A percentile compares a stretch with the other conserved stretches of the same genome.
Conservation (phyloP, 257 asterid genomes). For the Plantago ovata region DNA sequence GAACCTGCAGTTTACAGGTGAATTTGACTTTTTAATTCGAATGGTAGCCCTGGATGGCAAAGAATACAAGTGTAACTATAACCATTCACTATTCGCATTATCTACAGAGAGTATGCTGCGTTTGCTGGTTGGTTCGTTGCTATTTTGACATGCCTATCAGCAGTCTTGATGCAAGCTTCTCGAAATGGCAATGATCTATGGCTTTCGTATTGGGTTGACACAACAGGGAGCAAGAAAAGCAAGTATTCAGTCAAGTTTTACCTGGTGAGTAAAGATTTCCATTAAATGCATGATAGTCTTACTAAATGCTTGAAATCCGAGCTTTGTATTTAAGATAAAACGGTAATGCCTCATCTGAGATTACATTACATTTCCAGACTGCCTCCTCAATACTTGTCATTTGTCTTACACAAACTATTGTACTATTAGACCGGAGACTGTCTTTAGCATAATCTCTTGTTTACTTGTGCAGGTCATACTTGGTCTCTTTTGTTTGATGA, state of each 20-base stretch:
- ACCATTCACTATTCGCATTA: constrained; percentile 18
- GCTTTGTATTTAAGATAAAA: no score
- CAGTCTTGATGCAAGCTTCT: constrained; percentile 92
- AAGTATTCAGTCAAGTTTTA: constrained; percentile 64
- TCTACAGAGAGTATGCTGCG: constrained; percentile 81
- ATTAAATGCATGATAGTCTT: background rate
- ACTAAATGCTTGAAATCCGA: no score
- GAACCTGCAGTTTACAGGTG: constrained; percentile 78
- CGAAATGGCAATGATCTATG: constrained; percentile 96
- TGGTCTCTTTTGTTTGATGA: constrained; percentile 62
- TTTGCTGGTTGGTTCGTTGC: constrained; percentile 78
- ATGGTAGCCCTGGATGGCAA: background rate
- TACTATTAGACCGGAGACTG: no score
- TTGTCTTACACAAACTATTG: no score
- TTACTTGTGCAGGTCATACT: constrained; percentile 59
- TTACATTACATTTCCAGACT: no score
- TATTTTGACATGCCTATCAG: constrained; percentile 59
- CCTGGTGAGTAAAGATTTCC: constrained; percentile 48
- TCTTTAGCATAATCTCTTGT: constrained; percentile 10
- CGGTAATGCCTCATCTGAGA: no score
- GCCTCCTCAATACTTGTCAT: no score
- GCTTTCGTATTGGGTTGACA: constrained; percentile 96
- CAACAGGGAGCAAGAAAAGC: constrained; percentile 46
- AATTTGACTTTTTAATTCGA: constrained; percentile 30
- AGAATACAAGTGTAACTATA: background rate